phyloP scores from a whole-genome alignment of 768 basidiomycete genomes.

The Rhizopogon vulgaris region DNA sequence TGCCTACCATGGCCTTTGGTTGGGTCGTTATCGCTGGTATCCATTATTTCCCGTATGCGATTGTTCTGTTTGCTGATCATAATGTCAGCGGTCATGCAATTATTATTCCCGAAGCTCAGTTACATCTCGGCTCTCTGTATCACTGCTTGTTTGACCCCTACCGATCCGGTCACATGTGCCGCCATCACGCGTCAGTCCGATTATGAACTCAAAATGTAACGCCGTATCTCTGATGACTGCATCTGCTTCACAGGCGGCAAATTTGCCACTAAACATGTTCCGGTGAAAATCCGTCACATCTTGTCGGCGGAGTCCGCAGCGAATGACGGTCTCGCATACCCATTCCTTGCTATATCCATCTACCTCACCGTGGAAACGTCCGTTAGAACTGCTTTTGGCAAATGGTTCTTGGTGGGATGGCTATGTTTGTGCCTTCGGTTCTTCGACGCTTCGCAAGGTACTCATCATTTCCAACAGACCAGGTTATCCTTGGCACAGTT shows the following conservation, averaged over 20 bases:
- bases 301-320: slow-evolving; percentile 88
- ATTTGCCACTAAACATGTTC: slow-evolving; percentile 66
- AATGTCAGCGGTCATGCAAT: slow-evolving; percentile 54
- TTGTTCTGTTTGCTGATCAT: background rate
- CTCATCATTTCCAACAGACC: slow-evolving; percentile 39
- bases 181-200: slow-evolving; percentile 57
- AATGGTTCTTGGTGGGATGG: slow-evolving; percentile 88
- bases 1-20: slow-evolving; percentile 81
- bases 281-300: slow-evolving; percentile 69
- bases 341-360: slow-evolving; percentile 81
- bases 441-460: background rate
- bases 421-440: slow-evolving; percentile 44
- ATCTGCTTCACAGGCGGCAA: slow-evolving; percentile 47
- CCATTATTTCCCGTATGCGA: slow-evolving; percentile 11
- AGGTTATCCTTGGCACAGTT: slow-evolving; percentile 70
- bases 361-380: slow-evolving; percentile 76
- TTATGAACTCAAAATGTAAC: background rate
- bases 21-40: slow-evolving; percentile 73
- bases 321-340: slow-evolving; percentile 95
- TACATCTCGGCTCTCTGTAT: slow-evolving; percentile 78
- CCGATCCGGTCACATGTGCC: slow-evolving; percentile 91
- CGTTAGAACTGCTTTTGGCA: slow-evolving; percentile 55
- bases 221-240: background rate
- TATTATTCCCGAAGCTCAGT: slow-evolving; percentile 63
- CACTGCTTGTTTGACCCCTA: slow-evolving; percentile 87